These are phyloP conservation scores for Cruciata laevipes DNA, from an alignment of 257 asterid genomes.

Conservation along the genomic window DNA sequence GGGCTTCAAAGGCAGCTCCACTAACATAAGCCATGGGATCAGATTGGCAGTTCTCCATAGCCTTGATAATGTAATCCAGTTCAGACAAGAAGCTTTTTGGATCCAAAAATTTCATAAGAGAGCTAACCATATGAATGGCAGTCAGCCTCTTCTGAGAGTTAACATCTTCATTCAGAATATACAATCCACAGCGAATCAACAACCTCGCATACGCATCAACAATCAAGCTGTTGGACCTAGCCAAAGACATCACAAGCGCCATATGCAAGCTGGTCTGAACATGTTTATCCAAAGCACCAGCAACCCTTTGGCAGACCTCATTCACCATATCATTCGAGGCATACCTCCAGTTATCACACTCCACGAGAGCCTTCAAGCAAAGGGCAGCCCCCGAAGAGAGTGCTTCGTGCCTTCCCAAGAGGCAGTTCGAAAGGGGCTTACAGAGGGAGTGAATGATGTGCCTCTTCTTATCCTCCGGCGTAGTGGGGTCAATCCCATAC, in stretches of 20 bases:
- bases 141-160: conserved; percentile 76
- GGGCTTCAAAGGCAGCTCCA: conserved; percentile 89
- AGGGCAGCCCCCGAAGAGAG: conserved; percentile 92
- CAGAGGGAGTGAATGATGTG: conserved; percentile 53
- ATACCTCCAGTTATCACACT: conserved; percentile 85
- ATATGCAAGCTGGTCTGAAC: conserved; percentile 66
- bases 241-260: conserved; percentile 76
- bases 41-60: conserved; percentile 74
- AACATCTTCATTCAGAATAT: conserved; percentile 50
- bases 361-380: conserved; percentile 78
- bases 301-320: conserved; percentile 88
- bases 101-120: conserved; percentile 71
- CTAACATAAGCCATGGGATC: conserved; percentile 76
- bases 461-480: conserved; percentile 65
- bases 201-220: conserved; percentile 89
- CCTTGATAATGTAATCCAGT: conserved; percentile 55
- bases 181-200: conserved; percentile 55
- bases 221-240: conserved; percentile 66
- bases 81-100: conserved; percentile 69
- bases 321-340: conserved; percentile 79
- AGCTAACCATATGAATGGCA: conserved; percentile 85
- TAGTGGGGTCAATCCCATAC: conserved; percentile 74
- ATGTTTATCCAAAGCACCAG: conserved; percentile 79
- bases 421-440: conserved; percentile 79
- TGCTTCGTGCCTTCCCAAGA: conserved; percentile 71